Percentiles rank a stretch among this genome's conserved stretches.
phyloP scores from a whole-genome alignment of 768 basidiomycete species.

The Serendipita sp. region DNA sequence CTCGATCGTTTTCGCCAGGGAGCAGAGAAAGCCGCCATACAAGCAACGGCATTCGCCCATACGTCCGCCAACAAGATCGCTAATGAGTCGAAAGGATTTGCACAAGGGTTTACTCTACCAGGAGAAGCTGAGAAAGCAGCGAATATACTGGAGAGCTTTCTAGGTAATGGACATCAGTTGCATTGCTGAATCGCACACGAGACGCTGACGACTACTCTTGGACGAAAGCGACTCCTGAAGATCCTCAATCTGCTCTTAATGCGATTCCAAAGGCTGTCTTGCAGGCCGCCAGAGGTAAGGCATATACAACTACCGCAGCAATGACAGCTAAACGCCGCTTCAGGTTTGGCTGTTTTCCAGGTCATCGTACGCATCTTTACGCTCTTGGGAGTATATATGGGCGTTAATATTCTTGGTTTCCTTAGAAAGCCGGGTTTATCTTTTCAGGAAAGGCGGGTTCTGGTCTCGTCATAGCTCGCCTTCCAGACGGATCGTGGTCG shows the following conservation, averaged over 20 bases:
- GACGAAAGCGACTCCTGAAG: slow-evolving; percentile 60
- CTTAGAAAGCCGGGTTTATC: slow-evolving; percentile 72
- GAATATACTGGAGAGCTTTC: slow-evolving; percentile 75
- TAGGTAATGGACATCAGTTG: slow-evolving; percentile 36
- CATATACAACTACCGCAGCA: not conserved
- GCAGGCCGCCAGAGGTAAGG: slow-evolving; percentile 68
- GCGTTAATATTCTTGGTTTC: not conserved
- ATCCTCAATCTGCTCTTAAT: slow-evolving; percentile 84
- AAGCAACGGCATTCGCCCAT: slow-evolving; percentile 61
- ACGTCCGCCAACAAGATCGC: slow-evolving; percentile 53
- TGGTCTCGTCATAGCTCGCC: slow-evolving; percentile 78
- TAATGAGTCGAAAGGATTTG: slow-evolving; percentile 59
- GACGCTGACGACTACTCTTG: slow-evolving; percentile 2
- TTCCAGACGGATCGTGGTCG: slow-evolving; percentile 92
- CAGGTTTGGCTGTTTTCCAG: slow-evolving; percentile 88
- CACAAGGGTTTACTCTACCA: slow-evolving; percentile 74
- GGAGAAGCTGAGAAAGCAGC: slow-evolving; percentile 92
- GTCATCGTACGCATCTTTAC: slow-evolving; percentile 32
- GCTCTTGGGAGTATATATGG: not conserved
- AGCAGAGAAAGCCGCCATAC: slow-evolving; percentile 65
- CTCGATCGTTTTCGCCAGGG: slow-evolving; percentile 68
- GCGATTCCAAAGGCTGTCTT: slow-evolving; percentile 86
- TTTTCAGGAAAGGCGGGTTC: slow-evolving; percentile 93
- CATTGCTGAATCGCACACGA: not conserved
- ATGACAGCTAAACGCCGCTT: not conserved